Percentiles rank a stretch among this genome's conserved stretches.
Evolutionary conservation across 306 rosid species (phyloP).

Genomic region (Ormosia emarginata): DNA sequence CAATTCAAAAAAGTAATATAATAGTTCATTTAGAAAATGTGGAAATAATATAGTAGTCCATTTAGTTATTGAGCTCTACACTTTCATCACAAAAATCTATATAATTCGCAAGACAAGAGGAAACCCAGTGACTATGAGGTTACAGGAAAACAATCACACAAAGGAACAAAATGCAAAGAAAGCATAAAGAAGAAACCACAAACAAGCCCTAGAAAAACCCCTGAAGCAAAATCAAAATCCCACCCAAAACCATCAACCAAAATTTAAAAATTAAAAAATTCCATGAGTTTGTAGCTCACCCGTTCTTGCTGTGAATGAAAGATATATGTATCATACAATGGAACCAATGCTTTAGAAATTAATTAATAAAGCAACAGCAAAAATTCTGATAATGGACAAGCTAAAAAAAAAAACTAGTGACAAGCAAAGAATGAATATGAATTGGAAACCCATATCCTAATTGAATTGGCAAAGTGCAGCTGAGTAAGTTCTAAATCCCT

Average conservation of each 20-base stretch:
- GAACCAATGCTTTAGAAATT: too few relatives aligned
- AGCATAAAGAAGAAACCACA: background rate
- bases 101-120: background rate
- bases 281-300: too few relatives aligned
- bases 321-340: too few relatives aligned
- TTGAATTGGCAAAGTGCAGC: too few relatives aligned
- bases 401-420: too few relatives aligned
- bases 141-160: background rate
- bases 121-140: background rate
- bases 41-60: background rate
- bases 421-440: too few relatives aligned
- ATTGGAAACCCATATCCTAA: too few relatives aligned
- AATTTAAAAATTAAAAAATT: too few relatives aligned
- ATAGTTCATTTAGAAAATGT: background rate
- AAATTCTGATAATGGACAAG: too few relatives aligned
- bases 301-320: too few relatives aligned
- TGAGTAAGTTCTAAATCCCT: too few relatives aligned
- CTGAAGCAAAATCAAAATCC: conserved; percentile 9
- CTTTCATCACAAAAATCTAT: conserved; percentile 15
- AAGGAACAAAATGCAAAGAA: background rate
- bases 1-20: background rate
- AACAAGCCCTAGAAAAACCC: conserved; percentile 33
- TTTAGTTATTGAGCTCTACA: background rate
- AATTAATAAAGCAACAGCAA: too few relatives aligned
- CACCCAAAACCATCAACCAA: background rate